A percentile compares a stretch with the other conserved stretches of the same genome.
Evolutionary conservation across 2,329 filamentous ascomycete genomes (phyloP).

Genomic region (Stagonosporopsis tanaceti): DNA sequence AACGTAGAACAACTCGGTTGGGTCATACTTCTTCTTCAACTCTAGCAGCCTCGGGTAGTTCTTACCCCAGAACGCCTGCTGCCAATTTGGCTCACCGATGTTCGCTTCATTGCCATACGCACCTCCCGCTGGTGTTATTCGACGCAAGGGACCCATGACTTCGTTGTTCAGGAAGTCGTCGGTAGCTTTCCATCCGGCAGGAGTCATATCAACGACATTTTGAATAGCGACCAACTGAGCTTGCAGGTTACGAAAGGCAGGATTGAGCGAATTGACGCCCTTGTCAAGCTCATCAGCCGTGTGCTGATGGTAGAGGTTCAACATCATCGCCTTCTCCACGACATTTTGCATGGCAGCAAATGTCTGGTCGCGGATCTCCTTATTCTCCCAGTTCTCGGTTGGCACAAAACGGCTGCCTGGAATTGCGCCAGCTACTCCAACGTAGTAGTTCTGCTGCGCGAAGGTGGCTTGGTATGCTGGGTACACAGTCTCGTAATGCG

Average conservation of each 20-base stretch:
- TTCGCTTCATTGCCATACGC: constrained; percentile 53
- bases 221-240: constrained; percentile 36
- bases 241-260: constrained; percentile 40
- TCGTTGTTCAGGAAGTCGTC: constrained; percentile 29
- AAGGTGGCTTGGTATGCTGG: constrained; percentile 44
- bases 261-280: constrained; percentile 40
- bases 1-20: constrained; percentile 44
- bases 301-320: constrained; percentile 39
- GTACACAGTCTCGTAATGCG: constrained; percentile 37
- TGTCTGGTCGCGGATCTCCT: constrained; percentile 35
- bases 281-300: constrained; percentile 28
- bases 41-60: constrained; percentile 38
- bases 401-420: constrained; percentile 49
- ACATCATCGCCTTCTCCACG: constrained; percentile 33
- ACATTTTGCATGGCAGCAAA: constrained; percentile 34
- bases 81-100: constrained; percentile 51
- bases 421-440: constrained; percentile 42
- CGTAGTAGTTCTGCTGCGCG: constrained; percentile 29
- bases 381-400: constrained; percentile 38
- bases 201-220: constrained; percentile 27
- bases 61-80: constrained; percentile 52
- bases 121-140: constrained; percentile 37
- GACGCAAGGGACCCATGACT: constrained; percentile 36
- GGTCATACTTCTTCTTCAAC: constrained; percentile 44
- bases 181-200: constrained; percentile 32